Conservation (phyloP, 2,329 filamentous ascomycete genomes). For the Calonectria ilicicola region DNA sequence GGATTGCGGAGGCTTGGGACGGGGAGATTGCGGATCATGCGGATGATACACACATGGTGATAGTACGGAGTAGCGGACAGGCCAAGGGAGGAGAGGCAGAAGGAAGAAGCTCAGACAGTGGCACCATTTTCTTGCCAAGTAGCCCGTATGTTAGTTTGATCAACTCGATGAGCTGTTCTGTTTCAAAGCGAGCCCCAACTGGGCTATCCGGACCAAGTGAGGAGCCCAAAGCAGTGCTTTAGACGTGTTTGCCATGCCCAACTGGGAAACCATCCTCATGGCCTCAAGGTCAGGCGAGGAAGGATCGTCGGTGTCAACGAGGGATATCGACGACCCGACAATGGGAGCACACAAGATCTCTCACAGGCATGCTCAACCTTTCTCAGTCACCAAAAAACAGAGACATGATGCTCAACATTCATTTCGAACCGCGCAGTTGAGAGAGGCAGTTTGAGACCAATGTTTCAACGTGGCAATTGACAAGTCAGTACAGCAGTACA, state of each 20-base stretch:
- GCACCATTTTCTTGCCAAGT: neutral
- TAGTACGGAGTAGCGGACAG: neutral
- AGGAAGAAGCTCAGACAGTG: neutral
- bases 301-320: conserved; percentile 12
- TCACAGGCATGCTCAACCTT: conserved; percentile 16
- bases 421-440: neutral
- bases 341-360: conserved; percentile 11
- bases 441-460: conserved; percentile 10
- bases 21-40: neutral
- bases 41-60: neutral
- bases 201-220: neutral
- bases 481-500: neutral
- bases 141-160: neutral
- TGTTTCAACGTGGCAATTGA: conserved; percentile 24
- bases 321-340: conserved; percentile 18
- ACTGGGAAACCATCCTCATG: neutral
- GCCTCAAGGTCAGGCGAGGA: neutral
- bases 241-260: neutral
- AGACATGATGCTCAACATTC: conserved; percentile 4
- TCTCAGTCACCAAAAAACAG: conserved; percentile 1
- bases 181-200: conserved; percentile 10
- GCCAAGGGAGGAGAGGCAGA: neutral
- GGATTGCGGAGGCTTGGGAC: conserved; percentile 11
- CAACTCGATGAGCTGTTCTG: neutral
- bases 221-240: neutral